Base-by-base conservation (phyloP, 192 early-diverging fungal genomes). In the Rhizophagus sp. region DNA sequence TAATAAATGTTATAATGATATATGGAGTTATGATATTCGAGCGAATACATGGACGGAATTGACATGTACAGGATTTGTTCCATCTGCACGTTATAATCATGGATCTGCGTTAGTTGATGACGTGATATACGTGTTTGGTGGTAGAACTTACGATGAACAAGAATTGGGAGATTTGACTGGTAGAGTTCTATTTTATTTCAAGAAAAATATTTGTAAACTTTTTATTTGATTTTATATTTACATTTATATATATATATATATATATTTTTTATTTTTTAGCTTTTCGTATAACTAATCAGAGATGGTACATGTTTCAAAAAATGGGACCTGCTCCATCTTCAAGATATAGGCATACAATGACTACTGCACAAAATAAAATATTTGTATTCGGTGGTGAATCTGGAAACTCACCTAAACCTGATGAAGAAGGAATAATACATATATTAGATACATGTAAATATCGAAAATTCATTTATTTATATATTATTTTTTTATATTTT, bases 371-470 rank as follows among this genome's bases (percentile, higher is more conserved):
- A 13, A 82, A 87, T 61, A 89, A 86, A 52, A 75, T 90, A 3
- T 87, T 83, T 69, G 86, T 90, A 30, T 57, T 90, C 41, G 89
- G 89, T 78, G 89, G 89, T 69, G 84, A 89, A 80, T 83, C 85
- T 72, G 73, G 74, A 33, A 76, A 81, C 80, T 80, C 75, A 68
- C 64, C 82, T 78, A 85, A 80, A 52, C 75, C 78, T n/a, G 89
- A 89, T 24, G 87, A 88, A 64, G n/a, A 80, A 39, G 81, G 66
- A 11, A 33, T 73, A 3, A 71, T 91, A 24, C 83, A 83, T 52
- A 78, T 87, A 47, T 71, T 90, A 30, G 89, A 90, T 33, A 88
- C 88, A 22, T 66, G 89, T 90, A 86, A 83, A 80, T 64, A 72
- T 77, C 22, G 68, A 30, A 24, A 66, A 39, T 36, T 36, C 36